phyloP scores from a whole-genome alignment of 169 alveolate species.

The Plasmodium ovale region DNA sequence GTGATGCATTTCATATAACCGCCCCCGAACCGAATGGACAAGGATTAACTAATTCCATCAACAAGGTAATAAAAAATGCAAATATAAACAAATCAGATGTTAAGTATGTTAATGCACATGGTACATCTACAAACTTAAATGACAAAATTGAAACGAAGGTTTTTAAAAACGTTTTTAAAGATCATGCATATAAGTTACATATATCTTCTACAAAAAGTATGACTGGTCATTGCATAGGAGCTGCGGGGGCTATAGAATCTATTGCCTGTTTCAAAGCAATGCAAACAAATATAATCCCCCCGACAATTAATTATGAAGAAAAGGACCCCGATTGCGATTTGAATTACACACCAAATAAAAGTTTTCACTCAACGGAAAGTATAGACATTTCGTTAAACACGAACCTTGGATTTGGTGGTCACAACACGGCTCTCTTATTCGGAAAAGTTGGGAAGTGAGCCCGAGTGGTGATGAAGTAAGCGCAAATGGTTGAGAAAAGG shows the following conservation, averaged over 20 bases:
- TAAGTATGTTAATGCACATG: constrained; percentile 85
- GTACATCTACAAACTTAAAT: constrained; percentile 83
- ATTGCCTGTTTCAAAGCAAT: constrained; percentile 80
- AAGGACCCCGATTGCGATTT: constrained; percentile 84
- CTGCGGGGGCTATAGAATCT: constrained; percentile 85
- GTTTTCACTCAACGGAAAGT: constrained; percentile 51
- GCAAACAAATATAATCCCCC: constrained; percentile 83
- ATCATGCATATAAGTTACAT: constrained; percentile 79
- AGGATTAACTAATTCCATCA: constrained; percentile 78
- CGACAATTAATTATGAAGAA: constrained; percentile 82
- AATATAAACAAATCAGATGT: constrained; percentile 77
- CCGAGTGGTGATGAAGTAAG: too few relatives aligned
- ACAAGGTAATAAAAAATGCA: constrained; percentile 76
- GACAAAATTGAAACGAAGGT: constrained; percentile 83
- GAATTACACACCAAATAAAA: constrained; percentile 82
- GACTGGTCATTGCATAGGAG: constrained; percentile 88
- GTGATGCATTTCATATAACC: constrained; percentile 85
- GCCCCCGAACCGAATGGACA: constrained; percentile 84
- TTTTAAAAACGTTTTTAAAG: constrained; percentile 79
- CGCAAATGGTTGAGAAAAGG: too few relatives aligned
- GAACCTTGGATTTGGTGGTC: constrained; percentile 86
- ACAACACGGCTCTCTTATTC: constrained; percentile 83
- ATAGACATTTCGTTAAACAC: constrained; percentile 75
- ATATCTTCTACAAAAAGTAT: constrained; percentile 83
- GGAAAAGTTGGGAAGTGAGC: constrained; percentile 43